Evolutionary conservation across 1,284 basidiomycete genomes (phyloP).

Genomic region (Ustilago sp.): DNA sequence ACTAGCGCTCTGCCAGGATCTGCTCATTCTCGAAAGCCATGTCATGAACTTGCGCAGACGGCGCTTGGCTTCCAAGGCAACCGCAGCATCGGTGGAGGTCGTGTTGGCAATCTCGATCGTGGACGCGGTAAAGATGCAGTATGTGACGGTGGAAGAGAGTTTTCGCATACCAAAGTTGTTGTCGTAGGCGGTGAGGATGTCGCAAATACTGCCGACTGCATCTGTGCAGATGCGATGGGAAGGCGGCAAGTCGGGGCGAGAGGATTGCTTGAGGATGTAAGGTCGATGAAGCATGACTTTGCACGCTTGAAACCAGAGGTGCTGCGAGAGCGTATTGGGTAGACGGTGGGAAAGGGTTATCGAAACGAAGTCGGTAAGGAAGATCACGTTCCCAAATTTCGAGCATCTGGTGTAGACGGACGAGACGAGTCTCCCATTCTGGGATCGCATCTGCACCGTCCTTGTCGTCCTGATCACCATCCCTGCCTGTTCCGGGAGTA

Average conservation of each 20-base stretch:
- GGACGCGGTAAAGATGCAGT: constrained; percentile 58
- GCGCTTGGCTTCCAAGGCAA: constrained; percentile 50
- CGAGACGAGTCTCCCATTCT: constrained; percentile 37
- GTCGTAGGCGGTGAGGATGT: constrained; percentile 51
- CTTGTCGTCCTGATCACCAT: not conserved
- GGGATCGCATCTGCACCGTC: constrained; percentile 11
- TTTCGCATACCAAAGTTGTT: constrained; percentile 54
- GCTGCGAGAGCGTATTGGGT: constrained; percentile 44
- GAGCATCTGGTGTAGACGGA: constrained; percentile 31
- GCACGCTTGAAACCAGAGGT: constrained; percentile 50
- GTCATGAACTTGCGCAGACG: constrained; percentile 51
- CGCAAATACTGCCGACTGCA: constrained; percentile 46
- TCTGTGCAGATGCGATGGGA: constrained; percentile 58
- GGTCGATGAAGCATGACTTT: constrained; percentile 55
- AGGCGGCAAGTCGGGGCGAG: constrained; percentile 36
- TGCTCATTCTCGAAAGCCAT: constrained; percentile 49
- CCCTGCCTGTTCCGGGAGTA: not conserved
- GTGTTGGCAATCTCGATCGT: constrained; percentile 63
- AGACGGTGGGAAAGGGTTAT: constrained; percentile 39
- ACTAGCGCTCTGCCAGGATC: constrained; percentile 42
- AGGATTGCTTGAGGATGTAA: constrained; percentile 55
- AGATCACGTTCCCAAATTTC: constrained; percentile 39
- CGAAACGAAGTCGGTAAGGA: constrained; percentile 37
- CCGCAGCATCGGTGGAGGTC: constrained; percentile 44
- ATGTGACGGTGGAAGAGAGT: constrained; percentile 51